Evolutionary conservation across 257 asterid genomes (phyloP), one percentile per base, ranked within the genome.

Genomic region (Apocynum venetum): DNA sequence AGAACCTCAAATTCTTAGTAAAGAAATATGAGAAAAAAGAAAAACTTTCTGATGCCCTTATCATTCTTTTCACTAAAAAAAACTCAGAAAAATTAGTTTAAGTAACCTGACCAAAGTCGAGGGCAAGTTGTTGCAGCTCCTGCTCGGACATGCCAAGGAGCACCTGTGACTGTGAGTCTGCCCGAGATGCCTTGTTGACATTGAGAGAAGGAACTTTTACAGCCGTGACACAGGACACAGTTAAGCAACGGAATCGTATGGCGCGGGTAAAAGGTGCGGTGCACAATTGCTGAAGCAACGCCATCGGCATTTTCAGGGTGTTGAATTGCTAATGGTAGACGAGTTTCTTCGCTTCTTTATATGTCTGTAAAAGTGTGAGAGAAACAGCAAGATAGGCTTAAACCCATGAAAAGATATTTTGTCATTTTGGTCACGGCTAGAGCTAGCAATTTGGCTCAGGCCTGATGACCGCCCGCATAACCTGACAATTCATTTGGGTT

Each of bases 131-230:
- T 79, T 89, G 97, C 67, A 94, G 96, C 35, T 92, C 92, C 64
- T 69, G 80, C 77, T 92, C 96, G 52, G 96, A 86, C 98, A 92
- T 81, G 83, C 97, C 97, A 73, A 94, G 92, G 77, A 94, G 93
- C 68, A 88, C 90, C 80, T 86, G 87, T 40, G 97, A 66, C 76
- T 77, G 90, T 60, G 76, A 68, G 72, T 80, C 81, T 47, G 72
- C 53, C 19, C 60, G 38, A 11, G 78, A 59, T 13, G 76, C 77
- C 63, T 82, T 85, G 83, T 81, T 87, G 74, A 44, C 53, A 20
- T 44, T 79, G 56, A 76, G 82, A 64, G 90, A 79, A 71, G 92
- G 89, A 38, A 52, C 35, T 61, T 85, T 44, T 20, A 80, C 88
- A 19, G 87, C 70, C 51, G 83, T 19, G 77, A 55, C 15, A 57